These are phyloP conservation scores for Saccharomyces hybrid DNA, from an alignment of 1,139 yeast genomes.

Conservation along the genomic window DNA sequence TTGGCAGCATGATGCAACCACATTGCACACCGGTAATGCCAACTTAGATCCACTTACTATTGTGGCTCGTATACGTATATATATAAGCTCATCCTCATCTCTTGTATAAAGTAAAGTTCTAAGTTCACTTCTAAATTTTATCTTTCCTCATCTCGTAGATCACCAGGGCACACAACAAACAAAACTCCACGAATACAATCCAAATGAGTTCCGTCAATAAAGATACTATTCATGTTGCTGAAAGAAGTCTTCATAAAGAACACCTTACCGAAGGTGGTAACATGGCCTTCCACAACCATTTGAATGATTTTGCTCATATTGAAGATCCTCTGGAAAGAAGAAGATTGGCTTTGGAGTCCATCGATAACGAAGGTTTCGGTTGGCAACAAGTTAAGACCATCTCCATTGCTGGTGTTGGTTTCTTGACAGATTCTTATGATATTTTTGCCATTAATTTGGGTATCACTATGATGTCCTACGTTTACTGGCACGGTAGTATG, in stretches of 20 bases:
- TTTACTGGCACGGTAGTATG: conserved; percentile 57
- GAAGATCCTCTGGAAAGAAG: conserved; percentile 86
- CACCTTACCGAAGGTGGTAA: conserved; percentile 64
- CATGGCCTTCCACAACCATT: conserved; percentile 81
- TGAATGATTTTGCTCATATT: conserved; percentile 76
- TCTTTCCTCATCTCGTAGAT: background rate
- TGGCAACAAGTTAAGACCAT: conserved; percentile 88
- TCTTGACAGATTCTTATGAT: conserved; percentile 87
- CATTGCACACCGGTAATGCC: background rate
- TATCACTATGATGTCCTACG: conserved; percentile 65
- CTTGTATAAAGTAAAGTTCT: background rate
- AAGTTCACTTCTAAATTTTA: background rate
- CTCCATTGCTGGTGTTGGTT: conserved; percentile 89
- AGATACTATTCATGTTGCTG: background rate
- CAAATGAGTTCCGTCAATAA: background rate
- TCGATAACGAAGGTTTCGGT: conserved; percentile 77
- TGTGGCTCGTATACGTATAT: background rate
- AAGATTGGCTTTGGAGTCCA: conserved; percentile 80
- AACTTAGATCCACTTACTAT: background rate
- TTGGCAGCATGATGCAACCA: background rate
- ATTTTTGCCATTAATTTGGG: conserved; percentile 84
- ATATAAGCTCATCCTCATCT: background rate
- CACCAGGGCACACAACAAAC: background rate
- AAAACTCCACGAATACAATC: conserved; percentile 1
- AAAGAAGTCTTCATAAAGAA: conserved; percentile 2